Conservation (phyloP, 345 rosid genomes). For the Eucalyptus pauciflora region DNA sequence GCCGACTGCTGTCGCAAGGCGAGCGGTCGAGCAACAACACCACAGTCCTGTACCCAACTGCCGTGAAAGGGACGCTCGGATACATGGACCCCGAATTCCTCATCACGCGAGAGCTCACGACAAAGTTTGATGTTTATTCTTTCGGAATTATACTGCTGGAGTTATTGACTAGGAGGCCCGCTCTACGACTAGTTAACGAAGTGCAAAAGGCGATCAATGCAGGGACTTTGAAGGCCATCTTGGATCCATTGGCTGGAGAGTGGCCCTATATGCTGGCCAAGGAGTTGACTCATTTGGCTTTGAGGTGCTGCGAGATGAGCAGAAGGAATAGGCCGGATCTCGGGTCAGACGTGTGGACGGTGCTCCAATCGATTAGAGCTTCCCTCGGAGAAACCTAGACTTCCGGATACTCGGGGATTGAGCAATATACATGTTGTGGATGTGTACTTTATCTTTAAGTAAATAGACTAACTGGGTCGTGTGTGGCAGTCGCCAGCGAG, state of each 20-base stretch:
- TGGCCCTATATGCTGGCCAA: background rate
- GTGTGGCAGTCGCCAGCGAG: background rate
- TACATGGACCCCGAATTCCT: conserved; percentile 71
- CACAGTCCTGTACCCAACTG: background rate
- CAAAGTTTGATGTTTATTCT: conserved; percentile 74
- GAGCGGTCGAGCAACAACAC: background rate
- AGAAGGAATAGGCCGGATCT: background rate
- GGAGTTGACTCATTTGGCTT: background rate
- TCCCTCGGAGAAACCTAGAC: background rate
- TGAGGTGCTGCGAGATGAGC: background rate
- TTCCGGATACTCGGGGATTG: background rate
- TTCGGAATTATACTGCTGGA: conserved; percentile 66
- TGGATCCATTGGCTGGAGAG: background rate
- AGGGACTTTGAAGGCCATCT: background rate
- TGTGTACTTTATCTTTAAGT: background rate
- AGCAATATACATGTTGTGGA: background rate
- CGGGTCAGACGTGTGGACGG: background rate
- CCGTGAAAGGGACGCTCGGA: background rate
- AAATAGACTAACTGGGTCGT: background rate
- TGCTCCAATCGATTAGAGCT: background rate
- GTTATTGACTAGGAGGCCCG: conserved; percentile 60
- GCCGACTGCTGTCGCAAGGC: conserved; percentile 22
- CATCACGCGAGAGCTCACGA: conserved; percentile 49
- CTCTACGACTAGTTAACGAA: background rate
- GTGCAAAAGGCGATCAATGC: background rate